A percentile compares a stretch with the other conserved stretches of the same genome.
Conservation (phyloP, 139 green algal species). For the Chlorella sp. region DNA sequence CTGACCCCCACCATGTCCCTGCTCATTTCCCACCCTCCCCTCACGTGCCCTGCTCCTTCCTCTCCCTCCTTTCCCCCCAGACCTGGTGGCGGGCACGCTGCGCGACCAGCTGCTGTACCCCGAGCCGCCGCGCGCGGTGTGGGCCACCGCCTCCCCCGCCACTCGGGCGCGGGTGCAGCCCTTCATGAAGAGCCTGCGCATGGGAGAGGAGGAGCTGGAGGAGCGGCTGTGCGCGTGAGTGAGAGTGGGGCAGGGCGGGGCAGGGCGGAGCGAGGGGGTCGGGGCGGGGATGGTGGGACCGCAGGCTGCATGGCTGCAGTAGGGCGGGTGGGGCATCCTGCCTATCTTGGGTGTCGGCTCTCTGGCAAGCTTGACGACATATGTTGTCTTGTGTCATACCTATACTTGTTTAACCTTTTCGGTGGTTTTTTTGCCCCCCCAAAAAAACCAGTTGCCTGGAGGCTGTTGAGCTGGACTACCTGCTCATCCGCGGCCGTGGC, state of each 20-base stretch:
- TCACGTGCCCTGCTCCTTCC: background rate
- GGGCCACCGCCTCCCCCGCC: slow-evolving; percentile 36
- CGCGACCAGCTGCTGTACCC: slow-evolving; percentile 94
- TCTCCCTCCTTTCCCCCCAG: slow-evolving; percentile 45
- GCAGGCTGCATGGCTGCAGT: no score
- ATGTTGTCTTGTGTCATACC: no score
- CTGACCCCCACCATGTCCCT: background rate
- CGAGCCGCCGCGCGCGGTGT: slow-evolving; percentile 71
- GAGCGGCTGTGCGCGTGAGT: slow-evolving; percentile 43
- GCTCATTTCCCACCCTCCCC: background rate
- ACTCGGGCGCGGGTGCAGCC: slow-evolving; percentile 28
- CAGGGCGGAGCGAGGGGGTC: background rate
- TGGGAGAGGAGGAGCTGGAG: slow-evolving; percentile 52
- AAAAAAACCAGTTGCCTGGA: slow-evolving; percentile 69
- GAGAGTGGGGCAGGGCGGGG: background rate
- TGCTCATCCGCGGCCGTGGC: slow-evolving; percentile 68
- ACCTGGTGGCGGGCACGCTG: slow-evolving; percentile 82
- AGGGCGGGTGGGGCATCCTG: no score
- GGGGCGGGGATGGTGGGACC: no score
- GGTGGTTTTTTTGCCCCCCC: no score
- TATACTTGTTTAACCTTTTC: no score
- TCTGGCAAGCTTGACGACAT: no score
- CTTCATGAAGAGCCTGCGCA: slow-evolving; percentile 16
- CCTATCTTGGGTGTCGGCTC: no score
- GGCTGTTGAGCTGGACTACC: slow-evolving; percentile 88